Percentiles rank a stretch among this genome's conserved stretches.
These are phyloP conservation scores for Stenocarpella maydis DNA, from an alignment of 2,329 filamentous ascomycete species.

Conservation along the genomic window DNA sequence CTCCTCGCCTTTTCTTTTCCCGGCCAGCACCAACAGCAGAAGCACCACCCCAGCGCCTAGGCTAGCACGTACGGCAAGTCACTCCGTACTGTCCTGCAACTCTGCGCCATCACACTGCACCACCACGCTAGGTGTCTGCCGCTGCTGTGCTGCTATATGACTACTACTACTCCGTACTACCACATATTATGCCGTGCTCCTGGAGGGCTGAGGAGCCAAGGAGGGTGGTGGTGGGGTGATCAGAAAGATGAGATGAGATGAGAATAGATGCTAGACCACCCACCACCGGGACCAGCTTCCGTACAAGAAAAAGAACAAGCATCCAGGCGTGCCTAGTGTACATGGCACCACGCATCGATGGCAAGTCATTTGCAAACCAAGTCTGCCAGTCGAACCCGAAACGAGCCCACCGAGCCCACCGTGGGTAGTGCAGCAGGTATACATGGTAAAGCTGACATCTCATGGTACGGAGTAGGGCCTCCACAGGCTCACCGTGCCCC, in stretches of 20 bases:
- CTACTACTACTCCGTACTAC: too few species aligned
- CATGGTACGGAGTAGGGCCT: too few species aligned
- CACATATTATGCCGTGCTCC: too few species aligned
- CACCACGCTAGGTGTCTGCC: slow-evolving; percentile 4
- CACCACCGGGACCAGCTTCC: too few species aligned
- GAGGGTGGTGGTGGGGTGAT: background rate
- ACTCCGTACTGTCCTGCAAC: slow-evolving; percentile 15
- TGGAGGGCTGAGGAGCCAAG: background rate
- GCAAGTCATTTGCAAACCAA: slow-evolving; percentile 5
- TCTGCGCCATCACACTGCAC: slow-evolving; percentile 18
- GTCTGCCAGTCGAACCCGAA: slow-evolving; percentile 24
- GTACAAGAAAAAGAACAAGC: too few species aligned
- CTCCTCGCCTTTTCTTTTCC: background rate
- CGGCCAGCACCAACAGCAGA: background rate
- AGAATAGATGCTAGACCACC: slow-evolving; percentile 7
- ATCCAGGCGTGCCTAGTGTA: background rate
- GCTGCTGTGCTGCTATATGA: too few species aligned
- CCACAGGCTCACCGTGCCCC: slow-evolving; percentile 14
- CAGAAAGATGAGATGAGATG: slow-evolving; percentile 18
- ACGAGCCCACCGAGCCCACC: slow-evolving; percentile 7
- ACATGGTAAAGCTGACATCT: background rate
- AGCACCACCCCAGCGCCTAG: background rate
- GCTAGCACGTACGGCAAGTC: too few species aligned
- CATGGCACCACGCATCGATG: slow-evolving; percentile 12
- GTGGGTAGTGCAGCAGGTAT: slow-evolving; percentile 7